Conservation (phyloP, 768 basidiomycete species). For the Lyophyllum shimeji region DNA sequence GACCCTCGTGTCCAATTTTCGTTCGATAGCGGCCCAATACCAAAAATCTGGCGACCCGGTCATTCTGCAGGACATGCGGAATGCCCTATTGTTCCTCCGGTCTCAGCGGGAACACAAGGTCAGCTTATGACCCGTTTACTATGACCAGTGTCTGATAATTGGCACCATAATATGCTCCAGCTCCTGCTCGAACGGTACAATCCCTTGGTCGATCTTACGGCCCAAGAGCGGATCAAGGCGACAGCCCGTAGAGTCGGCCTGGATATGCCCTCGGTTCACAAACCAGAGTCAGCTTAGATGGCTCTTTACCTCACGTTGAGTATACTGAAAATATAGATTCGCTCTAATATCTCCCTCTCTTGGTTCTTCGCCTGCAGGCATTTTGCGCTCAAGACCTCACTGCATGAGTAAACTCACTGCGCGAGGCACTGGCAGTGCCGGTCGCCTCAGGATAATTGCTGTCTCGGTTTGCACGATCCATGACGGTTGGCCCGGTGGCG, state of each 20-base stretch:
- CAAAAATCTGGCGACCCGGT: constrained; percentile 23
- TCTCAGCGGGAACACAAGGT: constrained; percentile 82
- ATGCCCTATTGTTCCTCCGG: constrained; percentile 63
- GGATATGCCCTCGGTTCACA: constrained; percentile 65
- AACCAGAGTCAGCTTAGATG: constrained; percentile 17
- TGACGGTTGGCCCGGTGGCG: too few relatives aligned
- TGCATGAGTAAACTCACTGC: too few relatives aligned
- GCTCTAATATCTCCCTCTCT: background rate
- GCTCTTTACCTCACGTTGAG: background rate
- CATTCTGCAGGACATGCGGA: constrained; percentile 51
- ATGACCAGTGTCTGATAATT: background rate
- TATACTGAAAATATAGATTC: background rate
- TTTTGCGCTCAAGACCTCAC: background rate
- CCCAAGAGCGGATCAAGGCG: constrained; percentile 77
- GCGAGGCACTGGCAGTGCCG: too few relatives aligned
- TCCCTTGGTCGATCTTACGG: constrained; percentile 75
- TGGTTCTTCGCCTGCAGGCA: background rate
- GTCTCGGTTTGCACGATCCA: too few relatives aligned
- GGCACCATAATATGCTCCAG: constrained; percentile 36
- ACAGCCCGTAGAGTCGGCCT: constrained; percentile 88
- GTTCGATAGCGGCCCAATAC: constrained; percentile 49
- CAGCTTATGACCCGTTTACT: constrained; percentile 15
- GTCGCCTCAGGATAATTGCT: too few relatives aligned
- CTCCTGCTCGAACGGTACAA: constrained; percentile 84
- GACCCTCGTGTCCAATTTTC: constrained; percentile 49